Evolutionary conservation across 192 early-diverging fungal genomes (phyloP).

Genomic region (Coemansia sp.): DNA sequence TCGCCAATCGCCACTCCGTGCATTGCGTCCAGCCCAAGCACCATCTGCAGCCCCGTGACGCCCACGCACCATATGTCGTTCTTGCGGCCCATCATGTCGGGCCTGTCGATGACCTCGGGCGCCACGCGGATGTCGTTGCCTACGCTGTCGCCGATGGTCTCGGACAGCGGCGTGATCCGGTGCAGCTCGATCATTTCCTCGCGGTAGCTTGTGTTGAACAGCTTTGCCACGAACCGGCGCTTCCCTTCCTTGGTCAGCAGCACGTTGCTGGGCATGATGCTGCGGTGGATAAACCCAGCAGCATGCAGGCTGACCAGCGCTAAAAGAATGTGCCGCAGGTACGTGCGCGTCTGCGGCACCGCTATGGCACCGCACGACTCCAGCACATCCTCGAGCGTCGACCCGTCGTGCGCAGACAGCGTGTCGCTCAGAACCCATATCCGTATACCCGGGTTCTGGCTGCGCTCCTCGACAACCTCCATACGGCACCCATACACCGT

Average conservation of each 20-base stretch:
- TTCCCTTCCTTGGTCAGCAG: constrained; percentile 36
- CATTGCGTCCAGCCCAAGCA: constrained; percentile 63
- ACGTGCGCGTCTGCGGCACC: constrained; percentile 58
- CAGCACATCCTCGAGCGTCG: constrained; percentile 64
- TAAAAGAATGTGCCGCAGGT: constrained; percentile 67
- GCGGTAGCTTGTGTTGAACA: constrained; percentile 66
- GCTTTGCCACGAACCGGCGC: constrained; percentile 52
- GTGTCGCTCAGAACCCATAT: constrained; percentile 42
- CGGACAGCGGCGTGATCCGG: constrained; percentile 44
- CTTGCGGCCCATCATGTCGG: constrained; percentile 64
- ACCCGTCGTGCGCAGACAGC: constrained; percentile 30
- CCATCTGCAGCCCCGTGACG: constrained; percentile 68
- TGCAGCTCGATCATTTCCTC: constrained; percentile 59
- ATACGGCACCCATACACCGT: constrained; percentile 61
- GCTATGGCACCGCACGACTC: constrained; percentile 65
- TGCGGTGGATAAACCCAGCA: constrained; percentile 67
- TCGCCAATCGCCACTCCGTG: constrained; percentile 51
- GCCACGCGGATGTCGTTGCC: constrained; percentile 55
- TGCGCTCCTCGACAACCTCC: constrained; percentile 33
- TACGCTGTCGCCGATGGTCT: constrained; percentile 20
- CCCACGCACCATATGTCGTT: constrained; percentile 78
- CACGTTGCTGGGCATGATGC: constrained; percentile 37
- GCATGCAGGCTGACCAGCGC: constrained; percentile 64
- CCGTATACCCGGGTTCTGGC: constrained; percentile 21
- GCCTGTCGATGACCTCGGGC: constrained; percentile 63